Evolutionary conservation across 108 stramenopile genomes (phyloP).

Genomic region (Cylindrotheca closterium): DNA sequence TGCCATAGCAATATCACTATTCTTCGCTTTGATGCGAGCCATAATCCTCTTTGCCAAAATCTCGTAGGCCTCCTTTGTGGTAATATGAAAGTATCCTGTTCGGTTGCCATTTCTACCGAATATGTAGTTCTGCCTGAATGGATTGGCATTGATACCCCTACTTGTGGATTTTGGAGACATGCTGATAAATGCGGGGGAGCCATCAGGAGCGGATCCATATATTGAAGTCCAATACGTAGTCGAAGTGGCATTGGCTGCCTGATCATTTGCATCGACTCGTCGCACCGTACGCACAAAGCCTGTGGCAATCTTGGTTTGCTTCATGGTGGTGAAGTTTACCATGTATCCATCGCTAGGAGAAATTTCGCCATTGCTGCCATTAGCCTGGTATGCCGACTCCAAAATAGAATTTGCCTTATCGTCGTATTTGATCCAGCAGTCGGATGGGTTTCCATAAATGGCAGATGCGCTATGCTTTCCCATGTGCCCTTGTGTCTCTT

Average conservation of each 20-base stretch:
- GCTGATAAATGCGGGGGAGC: not conserved
- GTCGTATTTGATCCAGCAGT: conserved; percentile 6
- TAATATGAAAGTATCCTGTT: conserved; percentile 8
- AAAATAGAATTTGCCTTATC: not conserved
- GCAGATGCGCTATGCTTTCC: not conserved
- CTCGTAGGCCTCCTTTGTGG: conserved; percentile 7
- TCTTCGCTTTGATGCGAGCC: too few relatives aligned
- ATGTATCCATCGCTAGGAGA: not conserved
- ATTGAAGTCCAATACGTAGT: not conserved
- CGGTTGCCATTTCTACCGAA: not conserved
- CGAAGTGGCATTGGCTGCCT: not conserved
- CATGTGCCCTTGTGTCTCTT: not conserved
- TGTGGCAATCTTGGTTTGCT: not conserved
- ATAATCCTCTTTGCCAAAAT: too few relatives aligned
- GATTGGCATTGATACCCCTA: conserved; percentile 5
- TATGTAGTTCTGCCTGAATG: conserved; percentile 8
- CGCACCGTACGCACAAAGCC: not conserved
- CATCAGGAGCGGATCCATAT: not conserved
- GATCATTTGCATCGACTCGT: not conserved
- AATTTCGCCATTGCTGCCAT: not conserved
- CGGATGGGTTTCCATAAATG: not conserved
- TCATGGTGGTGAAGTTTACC: conserved; percentile 1
- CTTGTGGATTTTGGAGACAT: not conserved
- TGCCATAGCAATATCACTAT: too few relatives aligned
- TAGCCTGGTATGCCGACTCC: conserved; percentile 1